phyloP scores from a whole-genome alignment of 352 stramenopile species.

The Blastocystis hominis region DNA sequence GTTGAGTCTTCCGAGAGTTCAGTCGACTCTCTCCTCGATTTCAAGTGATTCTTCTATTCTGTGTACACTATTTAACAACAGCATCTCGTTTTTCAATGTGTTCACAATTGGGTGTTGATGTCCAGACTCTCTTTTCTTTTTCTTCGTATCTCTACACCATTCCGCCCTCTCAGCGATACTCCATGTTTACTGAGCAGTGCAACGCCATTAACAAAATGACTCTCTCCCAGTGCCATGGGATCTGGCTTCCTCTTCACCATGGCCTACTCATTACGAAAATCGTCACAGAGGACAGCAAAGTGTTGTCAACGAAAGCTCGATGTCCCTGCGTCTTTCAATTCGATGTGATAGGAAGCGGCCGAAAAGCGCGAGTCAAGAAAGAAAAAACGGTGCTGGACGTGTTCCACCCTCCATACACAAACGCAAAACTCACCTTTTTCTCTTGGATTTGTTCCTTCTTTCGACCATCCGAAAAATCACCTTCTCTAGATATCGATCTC shows the following conservation, averaged over 20 bases:
- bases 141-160: not conserved
- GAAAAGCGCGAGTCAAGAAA: not conserved
- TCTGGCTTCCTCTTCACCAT: not conserved
- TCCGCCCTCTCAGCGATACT: not conserved
- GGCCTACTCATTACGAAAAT: not conserved
- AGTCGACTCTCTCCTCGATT: not conserved
- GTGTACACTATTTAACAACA: not conserved
- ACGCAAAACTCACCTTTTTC: not conserved
- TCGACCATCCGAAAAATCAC: not conserved
- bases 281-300: not conserved
- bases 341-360: not conserved
- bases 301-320: constrained; percentile 19
- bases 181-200: not conserved
- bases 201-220: constrained; percentile 5
- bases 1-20: not conserved
- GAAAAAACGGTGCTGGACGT: not conserved
- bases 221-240: not conserved
- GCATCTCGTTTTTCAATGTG: constrained; percentile 35
- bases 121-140: constrained; percentile 17
- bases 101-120: not conserved
- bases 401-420: not conserved
- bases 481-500: not conserved
- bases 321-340: constrained; percentile 31
- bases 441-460: not conserved
- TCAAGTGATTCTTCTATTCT: not conserved